Evolutionary conservation across 768 basidiomycete species (phyloP).

Genomic region (Suillus cothurnatus): DNA sequence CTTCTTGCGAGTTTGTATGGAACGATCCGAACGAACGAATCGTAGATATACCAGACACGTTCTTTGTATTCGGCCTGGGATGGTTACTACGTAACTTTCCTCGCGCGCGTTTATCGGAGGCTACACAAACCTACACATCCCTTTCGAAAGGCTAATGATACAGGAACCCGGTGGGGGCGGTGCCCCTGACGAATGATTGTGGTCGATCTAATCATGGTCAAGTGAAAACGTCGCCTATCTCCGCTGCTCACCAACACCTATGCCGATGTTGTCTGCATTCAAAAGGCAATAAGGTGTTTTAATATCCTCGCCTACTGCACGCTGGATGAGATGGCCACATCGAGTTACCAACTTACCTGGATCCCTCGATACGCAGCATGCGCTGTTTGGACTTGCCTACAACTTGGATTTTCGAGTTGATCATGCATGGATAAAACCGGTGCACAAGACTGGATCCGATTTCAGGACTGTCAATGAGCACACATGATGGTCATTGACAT

Average conservation of each 20-base stretch:
- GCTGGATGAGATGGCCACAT: not conserved
- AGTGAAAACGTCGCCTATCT: not conserved
- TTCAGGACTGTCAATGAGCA: not conserved
- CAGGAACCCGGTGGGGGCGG: not conserved
- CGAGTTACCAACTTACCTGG: not conserved
- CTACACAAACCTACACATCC: not conserved
- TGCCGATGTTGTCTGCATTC: not conserved
- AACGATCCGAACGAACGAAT: constrained; percentile 7
- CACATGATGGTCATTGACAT: not conserved
- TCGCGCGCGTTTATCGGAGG: not conserved
- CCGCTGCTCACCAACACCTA: not conserved
- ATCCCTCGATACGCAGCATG: not conserved
- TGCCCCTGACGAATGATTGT: not conserved
- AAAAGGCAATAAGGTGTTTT: not conserved
- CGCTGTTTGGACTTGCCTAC: not conserved
- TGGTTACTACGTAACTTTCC: not conserved
- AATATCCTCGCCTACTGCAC: not conserved
- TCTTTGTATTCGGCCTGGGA: constrained; percentile 1
- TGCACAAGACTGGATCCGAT: not conserved
- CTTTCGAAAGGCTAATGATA: not conserved
- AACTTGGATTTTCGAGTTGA: not conserved
- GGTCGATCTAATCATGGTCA: not conserved
- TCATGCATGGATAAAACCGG: not conserved
- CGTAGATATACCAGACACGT: not conserved
- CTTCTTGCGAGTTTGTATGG: constrained; percentile 3